Base-by-base conservation (phyloP, 2,329 filamentous ascomycete species). In the Alternaria sp. region DNA sequence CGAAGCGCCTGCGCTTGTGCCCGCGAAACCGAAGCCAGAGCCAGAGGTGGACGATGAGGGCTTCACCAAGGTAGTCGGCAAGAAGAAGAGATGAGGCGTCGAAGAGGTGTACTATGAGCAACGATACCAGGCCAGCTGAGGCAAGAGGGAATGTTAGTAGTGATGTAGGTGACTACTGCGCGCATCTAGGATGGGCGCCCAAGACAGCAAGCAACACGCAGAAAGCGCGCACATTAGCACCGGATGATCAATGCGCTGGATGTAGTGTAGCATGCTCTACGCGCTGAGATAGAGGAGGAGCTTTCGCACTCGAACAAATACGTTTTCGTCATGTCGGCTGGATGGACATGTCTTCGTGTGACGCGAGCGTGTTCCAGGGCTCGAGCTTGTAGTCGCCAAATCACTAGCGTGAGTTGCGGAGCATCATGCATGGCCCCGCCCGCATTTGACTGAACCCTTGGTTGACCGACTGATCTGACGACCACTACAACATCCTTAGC, bases 41-140 rank as follows among this genome's bases (percentile, higher is more conserved):
- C 78, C 78, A 1, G 75, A 80, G 65, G 70, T 81, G 5, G 79
- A 81, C 48, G 78, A 80, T 18, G 78, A 81, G 12, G 79, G 79
- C 2, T 81, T 81, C 55, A 78, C 75, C 24, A 81, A 78, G 64
- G 79, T 81, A n/a, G 72, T 79, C 8, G 69, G 77, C 12, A 80
- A 78, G 71, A 75, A 75, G 66, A 78, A 74, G 66, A 72, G 72
- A 57, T 76, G 72, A 78, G 44, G 38, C 1, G 32, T 9, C 7
- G 14, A 20, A 18, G 38, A 9, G 8, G 7, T 24, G 14, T 28
- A 12, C 16, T 18, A 43, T 1, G 36, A 39, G 51, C 18, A 53
- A 28, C 24, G 49, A 51, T 39, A 26, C 20, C 22, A 39, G 22
- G 22, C 46, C 49, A 51, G 34, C 24, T n/a, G 22, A 51, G 48